Conservation (phyloP, 2,329 filamentous ascomycete genomes). For the Alternaria brassicae region DNA sequence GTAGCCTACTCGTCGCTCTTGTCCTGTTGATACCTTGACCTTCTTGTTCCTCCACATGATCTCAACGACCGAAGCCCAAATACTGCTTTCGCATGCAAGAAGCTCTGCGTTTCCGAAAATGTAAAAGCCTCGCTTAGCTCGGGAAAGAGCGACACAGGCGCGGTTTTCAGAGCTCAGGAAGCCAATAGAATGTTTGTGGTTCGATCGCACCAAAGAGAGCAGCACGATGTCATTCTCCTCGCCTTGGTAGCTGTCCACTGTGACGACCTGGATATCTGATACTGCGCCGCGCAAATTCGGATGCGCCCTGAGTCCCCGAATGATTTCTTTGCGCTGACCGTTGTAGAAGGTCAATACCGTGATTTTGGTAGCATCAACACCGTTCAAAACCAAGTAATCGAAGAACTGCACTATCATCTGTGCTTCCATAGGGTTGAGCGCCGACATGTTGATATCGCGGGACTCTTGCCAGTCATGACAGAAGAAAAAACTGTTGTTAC, state of each 20-base stretch:
- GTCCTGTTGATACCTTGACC: slow-evolving; percentile 29
- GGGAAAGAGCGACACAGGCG: slow-evolving; percentile 68
- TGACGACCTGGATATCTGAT: slow-evolving; percentile 67
- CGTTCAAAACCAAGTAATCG: slow-evolving; percentile 74
- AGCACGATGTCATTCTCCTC: slow-evolving; percentile 88
- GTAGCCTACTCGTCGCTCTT: slow-evolving; percentile 53
- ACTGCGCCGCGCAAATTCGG: slow-evolving; percentile 47
- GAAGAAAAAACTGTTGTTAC: slow-evolving; percentile 67
- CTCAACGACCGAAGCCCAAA: slow-evolving; percentile 61
- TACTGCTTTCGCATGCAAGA: slow-evolving; percentile 53
- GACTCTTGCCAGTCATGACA: slow-evolving; percentile 70
- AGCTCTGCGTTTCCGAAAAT: slow-evolving; percentile 78
- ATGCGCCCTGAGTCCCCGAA: slow-evolving; percentile 56
- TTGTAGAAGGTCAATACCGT: slow-evolving; percentile 90
- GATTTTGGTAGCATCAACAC: slow-evolving; percentile 66
- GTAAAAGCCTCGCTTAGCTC: slow-evolving; percentile 81
- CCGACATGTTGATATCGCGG: slow-evolving; percentile 69
- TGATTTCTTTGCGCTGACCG: slow-evolving; percentile 74
- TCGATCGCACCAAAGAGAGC: slow-evolving; percentile 80
- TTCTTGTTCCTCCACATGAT: slow-evolving; percentile 56
- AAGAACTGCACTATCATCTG: slow-evolving; percentile 77
- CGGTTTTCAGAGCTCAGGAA: slow-evolving; percentile 74
- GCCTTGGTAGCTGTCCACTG: slow-evolving; percentile 84
- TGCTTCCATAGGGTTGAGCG: slow-evolving; percentile 74
- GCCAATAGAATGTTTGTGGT: slow-evolving; percentile 65